Evolutionary conservation across 2,329 filamentous ascomycete species (phyloP).

Genomic region (Ramularia endophylla): DNA sequence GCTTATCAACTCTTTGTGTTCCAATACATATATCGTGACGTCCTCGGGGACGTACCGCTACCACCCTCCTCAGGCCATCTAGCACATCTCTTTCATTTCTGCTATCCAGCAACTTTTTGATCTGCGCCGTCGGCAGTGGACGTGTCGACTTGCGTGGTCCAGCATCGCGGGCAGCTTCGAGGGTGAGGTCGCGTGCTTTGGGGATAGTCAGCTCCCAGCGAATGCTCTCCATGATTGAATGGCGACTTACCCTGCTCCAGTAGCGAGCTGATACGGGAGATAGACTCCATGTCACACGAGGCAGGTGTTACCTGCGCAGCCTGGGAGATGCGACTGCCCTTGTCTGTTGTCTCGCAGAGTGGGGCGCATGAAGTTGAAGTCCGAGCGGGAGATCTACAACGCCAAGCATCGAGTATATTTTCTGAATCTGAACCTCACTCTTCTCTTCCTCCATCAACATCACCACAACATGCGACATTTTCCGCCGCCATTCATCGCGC

Average conservation of each 20-base stretch:
- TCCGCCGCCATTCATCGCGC: too few species aligned
- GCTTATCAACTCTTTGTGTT: slow-evolving; percentile 11
- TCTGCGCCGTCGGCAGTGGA: slow-evolving; percentile 69
- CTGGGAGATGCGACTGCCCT: too few species aligned
- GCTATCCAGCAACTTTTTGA: slow-evolving; percentile 93
- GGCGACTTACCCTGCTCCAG: slow-evolving; percentile 76
- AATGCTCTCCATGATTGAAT: slow-evolving; percentile 49
- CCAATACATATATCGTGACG: not conserved
- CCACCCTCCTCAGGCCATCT: slow-evolving; percentile 82
- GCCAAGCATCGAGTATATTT: too few species aligned
- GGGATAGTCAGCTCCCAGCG: slow-evolving; percentile 11
- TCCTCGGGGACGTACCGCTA: slow-evolving; percentile 58
- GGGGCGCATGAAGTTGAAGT: too few species aligned
- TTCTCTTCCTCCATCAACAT: too few species aligned
- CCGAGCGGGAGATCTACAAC: too few species aligned
- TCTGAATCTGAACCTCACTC: too few species aligned
- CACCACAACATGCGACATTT: too few species aligned
- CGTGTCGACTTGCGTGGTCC: slow-evolving; percentile 55
- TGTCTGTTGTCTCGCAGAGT: too few species aligned
- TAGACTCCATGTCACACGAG: slow-evolving; percentile 71
- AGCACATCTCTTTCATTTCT: slow-evolving; percentile 88
- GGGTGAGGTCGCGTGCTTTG: slow-evolving; percentile 87
- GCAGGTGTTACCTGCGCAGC: slow-evolving; percentile 10
- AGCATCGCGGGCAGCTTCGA: slow-evolving; percentile 91
- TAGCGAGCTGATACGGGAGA: slow-evolving; percentile 86